Percentiles rank a stretch among this genome's conserved stretches.
Evolutionary conservation across 176 grass and related monocot species (phyloP).

Genomic region (Oryza longistaminata): DNA sequence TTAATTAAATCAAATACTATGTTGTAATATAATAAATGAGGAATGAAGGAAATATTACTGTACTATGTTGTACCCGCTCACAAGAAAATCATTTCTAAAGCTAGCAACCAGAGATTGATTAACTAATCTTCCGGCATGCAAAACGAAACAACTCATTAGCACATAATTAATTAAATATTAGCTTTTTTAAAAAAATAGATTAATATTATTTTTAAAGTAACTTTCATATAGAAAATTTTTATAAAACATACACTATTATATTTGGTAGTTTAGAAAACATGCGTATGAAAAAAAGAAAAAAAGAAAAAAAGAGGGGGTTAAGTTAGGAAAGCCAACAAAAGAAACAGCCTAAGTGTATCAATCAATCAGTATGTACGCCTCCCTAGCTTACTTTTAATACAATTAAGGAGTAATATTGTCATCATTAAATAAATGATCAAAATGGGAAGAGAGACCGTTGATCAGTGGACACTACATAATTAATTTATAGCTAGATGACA

Average conservation of each 20-base stretch:
- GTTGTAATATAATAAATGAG: background rate
- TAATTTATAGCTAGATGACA: background rate
- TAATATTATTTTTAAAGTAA: too few species aligned
- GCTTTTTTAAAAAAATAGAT: too few species aligned
- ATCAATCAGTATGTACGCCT: background rate
- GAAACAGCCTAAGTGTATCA: background rate
- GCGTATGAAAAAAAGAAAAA: too few species aligned
- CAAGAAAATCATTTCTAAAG: background rate
- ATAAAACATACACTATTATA: too few species aligned
- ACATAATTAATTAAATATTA: too few species aligned
- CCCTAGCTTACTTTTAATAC: background rate
- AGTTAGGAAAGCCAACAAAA: too few species aligned
- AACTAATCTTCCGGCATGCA: background rate
- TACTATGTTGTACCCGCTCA: background rate
- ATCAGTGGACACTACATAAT: background rate
- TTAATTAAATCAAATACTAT: background rate
- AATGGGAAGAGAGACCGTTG: background rate
- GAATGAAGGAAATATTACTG: background rate
- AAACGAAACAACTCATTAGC: too few species aligned
- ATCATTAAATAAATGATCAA: background rate
- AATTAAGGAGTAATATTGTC: background rate
- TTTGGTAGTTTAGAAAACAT: too few species aligned
- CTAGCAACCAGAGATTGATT: background rate
- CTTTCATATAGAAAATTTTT: too few species aligned
- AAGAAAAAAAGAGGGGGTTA: too few species aligned